Evolutionary conservation across 805 yeast species (phyloP).

Genomic region (Myxozyma mucilagina): DNA sequence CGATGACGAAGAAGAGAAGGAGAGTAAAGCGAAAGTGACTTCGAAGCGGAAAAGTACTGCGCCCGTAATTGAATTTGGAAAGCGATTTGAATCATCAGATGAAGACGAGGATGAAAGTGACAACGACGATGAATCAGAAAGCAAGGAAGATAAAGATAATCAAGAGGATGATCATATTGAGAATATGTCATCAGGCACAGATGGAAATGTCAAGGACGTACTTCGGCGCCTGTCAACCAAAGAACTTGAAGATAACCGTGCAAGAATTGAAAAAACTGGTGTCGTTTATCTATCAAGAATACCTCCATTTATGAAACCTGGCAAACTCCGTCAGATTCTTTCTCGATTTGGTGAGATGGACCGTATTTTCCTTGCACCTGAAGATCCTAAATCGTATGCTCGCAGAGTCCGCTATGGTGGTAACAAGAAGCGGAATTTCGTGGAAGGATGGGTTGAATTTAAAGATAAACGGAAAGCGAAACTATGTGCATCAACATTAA

Average conservation of each 20-base stretch:
- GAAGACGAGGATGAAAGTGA: constrained; percentile 2
- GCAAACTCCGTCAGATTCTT: constrained; percentile 78
- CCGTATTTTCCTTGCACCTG: constrained; percentile 83
- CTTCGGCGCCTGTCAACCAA: constrained; percentile 34
- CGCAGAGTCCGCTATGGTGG: constrained; percentile 84
- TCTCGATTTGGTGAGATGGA: constrained; percentile 85
- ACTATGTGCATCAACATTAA: constrained; percentile 78
- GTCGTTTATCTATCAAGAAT: constrained; percentile 88
- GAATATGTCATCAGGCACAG: constrained; percentile 35
- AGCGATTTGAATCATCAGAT: constrained; percentile 4
- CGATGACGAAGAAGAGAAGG: constrained; percentile 5
- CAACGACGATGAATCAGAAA: constrained; percentile 19
- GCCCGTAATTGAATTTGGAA: constrained; percentile 3
- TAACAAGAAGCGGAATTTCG: constrained; percentile 80
- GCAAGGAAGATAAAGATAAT: constrained; percentile 30
- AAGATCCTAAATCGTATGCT: constrained; percentile 63
- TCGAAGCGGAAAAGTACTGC: constrained; percentile 8
- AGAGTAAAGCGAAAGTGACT: constrained; percentile 4
- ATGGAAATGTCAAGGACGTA: constrained; percentile 30
- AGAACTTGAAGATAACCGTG: constrained; percentile 42
- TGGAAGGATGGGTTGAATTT: constrained; percentile 98
- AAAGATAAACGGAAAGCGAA: constrained; percentile 82
- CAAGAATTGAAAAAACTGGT: constrained; percentile 70
- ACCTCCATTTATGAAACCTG: constrained; percentile 98
- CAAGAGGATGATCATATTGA: constrained; percentile 17